Evolutionary conservation across 139 green algal species (phyloP), one percentile per base, ranked within the genome.

Genomic region (Picochlorum costavermella): DNA sequence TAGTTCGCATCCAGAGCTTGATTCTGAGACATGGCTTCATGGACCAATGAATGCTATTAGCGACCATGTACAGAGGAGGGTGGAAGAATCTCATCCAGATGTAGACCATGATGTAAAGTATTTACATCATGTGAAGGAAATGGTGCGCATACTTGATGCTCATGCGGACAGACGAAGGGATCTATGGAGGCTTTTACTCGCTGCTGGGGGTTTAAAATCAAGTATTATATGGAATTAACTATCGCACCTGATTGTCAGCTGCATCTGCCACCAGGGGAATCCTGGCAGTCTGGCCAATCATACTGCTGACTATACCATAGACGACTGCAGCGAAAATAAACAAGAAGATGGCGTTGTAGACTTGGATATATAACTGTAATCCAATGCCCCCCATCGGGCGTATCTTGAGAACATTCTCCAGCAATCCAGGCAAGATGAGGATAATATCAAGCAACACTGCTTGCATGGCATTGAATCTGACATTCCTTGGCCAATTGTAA

Each of bases 381-480:
- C 72, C 77, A 13, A 81, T 40, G 10, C 80, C 79, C 23, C 81
- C 71, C 25, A 49, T 56, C 3, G 82, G 77, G 0, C 71, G 68
- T 30, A 64, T 53, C 30, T 71, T 70, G 17, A 84, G 31, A 31
- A 83, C 50, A 2, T 36, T 55, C 61, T 84, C 79, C 44, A 86
- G 33, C n/a, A 87, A 60, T 30, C 70, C 66, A 20, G 76, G 81
- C 50, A 87, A 11, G 76, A 94, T 92, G 36, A 94, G 84, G 8
- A 94, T 64, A 30, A 95, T 79, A 63, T 92, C 83, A 36, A 95
- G 76, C 44, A 95, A 67, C 12, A 95, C 71, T 13, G 87, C 82
- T 64, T 95, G 88, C 83, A 91, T 85, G 9, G 83, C 87, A 67
- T 92, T 87, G 69, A 81, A 86, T 6, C 87, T 74, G 28, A 93